phyloP scores from a whole-genome alignment of 305 asterid species.

The Plantago coronopus region DNA sequence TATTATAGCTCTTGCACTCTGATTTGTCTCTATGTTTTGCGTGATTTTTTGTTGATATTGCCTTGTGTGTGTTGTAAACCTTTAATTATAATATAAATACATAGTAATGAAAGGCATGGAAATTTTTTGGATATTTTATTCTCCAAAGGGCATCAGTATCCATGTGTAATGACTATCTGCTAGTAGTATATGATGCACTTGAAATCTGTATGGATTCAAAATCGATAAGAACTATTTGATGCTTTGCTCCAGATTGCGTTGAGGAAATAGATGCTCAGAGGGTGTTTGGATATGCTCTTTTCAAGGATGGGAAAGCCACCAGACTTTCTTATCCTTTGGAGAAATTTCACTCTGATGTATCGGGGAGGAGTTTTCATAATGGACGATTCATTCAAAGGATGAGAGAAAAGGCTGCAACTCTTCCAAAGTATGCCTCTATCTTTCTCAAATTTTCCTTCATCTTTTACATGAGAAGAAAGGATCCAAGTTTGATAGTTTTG shows the following conservation, averaged over 20 bases:
- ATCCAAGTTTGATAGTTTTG: neutral
- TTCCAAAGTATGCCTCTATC: conserved; percentile 54
- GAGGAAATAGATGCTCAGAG: conserved; percentile 81
- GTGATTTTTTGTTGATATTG: neutral
- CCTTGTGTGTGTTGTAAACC: neutral
- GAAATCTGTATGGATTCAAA: neutral
- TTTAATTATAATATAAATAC: neutral
- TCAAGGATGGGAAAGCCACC: conserved; percentile 79
- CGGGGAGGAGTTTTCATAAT: conserved; percentile 89
- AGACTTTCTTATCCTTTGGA: conserved; percentile 78
- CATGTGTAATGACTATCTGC: neutral
- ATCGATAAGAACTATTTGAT: neutral
- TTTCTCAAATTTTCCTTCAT: neutral
- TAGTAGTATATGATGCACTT: neutral
- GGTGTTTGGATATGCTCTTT: conserved; percentile 79
- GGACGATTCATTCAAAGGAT: conserved; percentile 83
- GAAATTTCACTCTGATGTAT: conserved; percentile 63
- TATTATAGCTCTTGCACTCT: conserved; percentile 2
- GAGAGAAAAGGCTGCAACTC: conserved; percentile 79
- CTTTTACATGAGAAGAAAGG: neutral
- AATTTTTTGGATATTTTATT: neutral
- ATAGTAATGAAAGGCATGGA: neutral
- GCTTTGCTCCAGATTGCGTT: conserved; percentile 56
- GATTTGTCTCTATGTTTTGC: neutral
- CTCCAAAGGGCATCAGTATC: neutral